Conservation (phyloP, 306 rosid species). For the Sophora flavescens region DNA sequence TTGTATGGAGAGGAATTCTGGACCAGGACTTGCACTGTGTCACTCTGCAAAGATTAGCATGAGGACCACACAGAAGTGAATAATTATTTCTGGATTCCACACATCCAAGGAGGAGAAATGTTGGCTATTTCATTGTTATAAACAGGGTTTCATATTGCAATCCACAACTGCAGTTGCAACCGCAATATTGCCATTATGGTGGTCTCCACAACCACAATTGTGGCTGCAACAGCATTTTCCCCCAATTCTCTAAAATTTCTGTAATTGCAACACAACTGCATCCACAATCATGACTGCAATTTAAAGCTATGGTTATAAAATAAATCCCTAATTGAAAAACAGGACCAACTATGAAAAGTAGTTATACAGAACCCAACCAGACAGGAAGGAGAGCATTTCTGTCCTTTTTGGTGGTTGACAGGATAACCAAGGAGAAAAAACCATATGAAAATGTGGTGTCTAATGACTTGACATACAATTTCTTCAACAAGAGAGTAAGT, state of each 20-base stretch:
- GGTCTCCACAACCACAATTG: not conserved
- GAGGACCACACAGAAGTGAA: not conserved
- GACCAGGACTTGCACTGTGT: not conserved
- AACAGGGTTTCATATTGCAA: too few relatives aligned
- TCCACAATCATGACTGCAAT: too few relatives aligned
- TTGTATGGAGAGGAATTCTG: not conserved
- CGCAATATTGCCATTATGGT: not conserved
- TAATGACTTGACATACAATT: constrained; percentile 11
- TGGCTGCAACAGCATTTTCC: too few relatives aligned
- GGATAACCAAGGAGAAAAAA: constrained; percentile 5
- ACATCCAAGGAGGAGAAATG: constrained; percentile 49
- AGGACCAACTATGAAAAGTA: not conserved
- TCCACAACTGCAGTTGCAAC: too few relatives aligned
- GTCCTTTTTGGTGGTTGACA: constrained; percentile 14
- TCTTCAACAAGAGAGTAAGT: constrained; percentile 28
- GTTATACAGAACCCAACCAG: not conserved
- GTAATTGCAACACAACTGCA: too few relatives aligned
- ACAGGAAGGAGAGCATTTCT: constrained; percentile 21
- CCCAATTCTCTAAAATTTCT: too few relatives aligned
- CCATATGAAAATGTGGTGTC: not conserved
- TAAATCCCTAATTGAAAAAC: not conserved
- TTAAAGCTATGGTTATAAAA: not conserved
- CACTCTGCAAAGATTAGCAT: not conserved
- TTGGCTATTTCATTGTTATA: constrained; percentile 12
- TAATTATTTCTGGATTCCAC: constrained; percentile 12